These are phyloP conservation scores for Sordariomycetes sp. DNA, from an alignment of 2,329 filamentous ascomycete species.

Conservation along the genomic window DNA sequence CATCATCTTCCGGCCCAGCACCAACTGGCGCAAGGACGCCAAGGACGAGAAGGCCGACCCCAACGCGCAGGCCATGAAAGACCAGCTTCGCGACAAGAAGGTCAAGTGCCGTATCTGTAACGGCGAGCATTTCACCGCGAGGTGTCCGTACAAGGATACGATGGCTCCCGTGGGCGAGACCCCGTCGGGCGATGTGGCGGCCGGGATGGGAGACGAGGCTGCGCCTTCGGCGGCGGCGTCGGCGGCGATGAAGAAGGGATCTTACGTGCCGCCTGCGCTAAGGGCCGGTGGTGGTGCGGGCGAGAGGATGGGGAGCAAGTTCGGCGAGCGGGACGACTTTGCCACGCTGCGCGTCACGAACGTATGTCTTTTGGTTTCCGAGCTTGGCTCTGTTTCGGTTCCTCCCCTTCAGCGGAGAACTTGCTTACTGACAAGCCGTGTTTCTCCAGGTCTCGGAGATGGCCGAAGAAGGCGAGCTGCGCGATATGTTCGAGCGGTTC, in stretches of 20 bases:
- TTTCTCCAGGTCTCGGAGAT: conserved; percentile 80
- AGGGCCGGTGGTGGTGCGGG: conserved; percentile 52
- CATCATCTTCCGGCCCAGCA: conserved; percentile 87
- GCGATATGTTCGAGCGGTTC: conserved; percentile 96
- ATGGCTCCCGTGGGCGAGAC: conserved; percentile 78
- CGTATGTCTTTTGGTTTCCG: conserved; percentile 44
- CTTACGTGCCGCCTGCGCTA: conserved; percentile 90
- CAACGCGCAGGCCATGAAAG: conserved; percentile 65
- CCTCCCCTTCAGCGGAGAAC: background rate
- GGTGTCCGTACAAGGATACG: conserved; percentile 99
- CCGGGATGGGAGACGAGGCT: conserved; percentile 41
- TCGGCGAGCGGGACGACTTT: conserved; percentile 84
- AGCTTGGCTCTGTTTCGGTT: background rate
- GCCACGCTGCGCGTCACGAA: conserved; percentile 96
- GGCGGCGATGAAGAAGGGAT: conserved; percentile 59
- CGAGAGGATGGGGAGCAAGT: conserved; percentile 87
- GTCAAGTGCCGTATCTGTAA: conserved; percentile 99
- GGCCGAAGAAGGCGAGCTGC: conserved; percentile 89
- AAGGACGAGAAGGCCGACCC: conserved; percentile 68
- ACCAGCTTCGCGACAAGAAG: conserved; percentile 94
- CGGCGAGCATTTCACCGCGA: conserved; percentile 97
- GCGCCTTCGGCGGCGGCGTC: conserved; percentile 42
- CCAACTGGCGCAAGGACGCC: conserved; percentile 88
- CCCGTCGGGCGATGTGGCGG: conserved; percentile 40
- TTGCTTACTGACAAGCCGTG: conserved; percentile 2